Conservation (phyloP, 305 asterid species). For the Ruellia speciosa region DNA sequence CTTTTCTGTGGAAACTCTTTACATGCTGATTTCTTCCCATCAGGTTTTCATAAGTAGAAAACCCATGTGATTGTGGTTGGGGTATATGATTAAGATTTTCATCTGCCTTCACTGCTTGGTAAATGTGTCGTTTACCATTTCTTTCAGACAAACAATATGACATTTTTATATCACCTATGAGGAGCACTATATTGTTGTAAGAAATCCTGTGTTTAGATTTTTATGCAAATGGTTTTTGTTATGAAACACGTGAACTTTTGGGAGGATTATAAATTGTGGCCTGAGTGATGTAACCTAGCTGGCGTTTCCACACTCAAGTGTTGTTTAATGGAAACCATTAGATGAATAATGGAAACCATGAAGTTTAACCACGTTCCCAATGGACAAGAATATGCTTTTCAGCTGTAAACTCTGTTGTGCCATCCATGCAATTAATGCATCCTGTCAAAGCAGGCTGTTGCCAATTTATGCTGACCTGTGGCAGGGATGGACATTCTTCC, state of each 20-base stretch:
- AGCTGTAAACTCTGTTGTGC: neutral
- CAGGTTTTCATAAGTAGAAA: neutral
- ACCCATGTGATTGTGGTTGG: conserved; percentile 15
- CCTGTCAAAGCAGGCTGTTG: neutral
- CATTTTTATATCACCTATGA: too few species aligned
- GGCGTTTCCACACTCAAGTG: neutral
- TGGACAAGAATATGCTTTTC: neutral
- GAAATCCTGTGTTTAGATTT: neutral
- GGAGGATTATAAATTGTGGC: neutral
- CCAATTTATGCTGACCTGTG: conserved; percentile 4
- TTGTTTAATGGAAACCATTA: conserved; percentile 1
- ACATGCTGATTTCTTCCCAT: conserved; percentile 6
- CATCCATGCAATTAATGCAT: neutral
- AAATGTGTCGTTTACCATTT: conserved; percentile 4
- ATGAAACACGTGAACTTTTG: conserved; percentile 10
- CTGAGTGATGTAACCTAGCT: conserved; percentile 7
- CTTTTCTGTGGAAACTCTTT: neutral
- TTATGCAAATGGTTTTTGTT: neutral
- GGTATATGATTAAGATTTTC: neutral
- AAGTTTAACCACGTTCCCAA: neutral
- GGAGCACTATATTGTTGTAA: too few species aligned
- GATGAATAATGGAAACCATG: neutral
- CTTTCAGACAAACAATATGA: neutral
- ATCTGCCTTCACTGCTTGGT: conserved; percentile 5
- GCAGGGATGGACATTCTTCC: neutral